Evolutionary conservation across 2,329 filamentous ascomycete species (phyloP), one percentile per base, ranked within the genome.

Genomic region (Thyridium curvatum): DNA sequence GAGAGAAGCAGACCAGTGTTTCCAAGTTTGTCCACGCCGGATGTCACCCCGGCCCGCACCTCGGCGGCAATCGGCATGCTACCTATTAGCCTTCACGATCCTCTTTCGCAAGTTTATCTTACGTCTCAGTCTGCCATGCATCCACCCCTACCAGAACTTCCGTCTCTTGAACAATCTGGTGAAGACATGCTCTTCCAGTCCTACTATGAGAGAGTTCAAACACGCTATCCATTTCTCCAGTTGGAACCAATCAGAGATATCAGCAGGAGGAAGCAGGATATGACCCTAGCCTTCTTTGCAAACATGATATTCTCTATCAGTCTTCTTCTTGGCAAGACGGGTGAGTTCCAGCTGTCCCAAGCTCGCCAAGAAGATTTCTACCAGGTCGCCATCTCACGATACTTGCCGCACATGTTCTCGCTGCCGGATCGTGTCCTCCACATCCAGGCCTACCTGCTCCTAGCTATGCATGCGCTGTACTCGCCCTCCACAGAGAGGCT

Each of bases 401-500:
- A 43, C 21, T 28, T 41, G 8, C 17, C 37, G 3, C 38, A 32
- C 14, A 37, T 41, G 4, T 14, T 45, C 10, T 6, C 21, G 6
- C 21, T 26, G 21, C 21, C 46, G 33, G 50, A 34, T 41, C 48
- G 16, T 39, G 46, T 32, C 13, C 41, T 54, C 12, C 44, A 49
- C 21, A 43, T 39, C 3, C 46, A 54, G 29, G 46, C 41, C 2
- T 42, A 51, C 31, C 43, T 52, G 1, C 44, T 59, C 4, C 21
- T 26, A 10, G 21, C 47, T 59, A 0, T 47, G 41, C 35, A 56
- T 35, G 51, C 54, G 3, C 45, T 57, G 4, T 50, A 56, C 39
- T 41, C 47, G 17, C 51, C 49, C 4, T 55, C 53, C 7, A 51
- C 46, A 1, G 51, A 55, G 12, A 40, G 46, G n/a, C 51, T 59